Evolutionary conservation across 2,329 filamentous ascomycete genomes (phyloP), one percentile per base, ranked within the genome.

Genomic region (Immersiporthe knoxdaviesiana): DNA sequence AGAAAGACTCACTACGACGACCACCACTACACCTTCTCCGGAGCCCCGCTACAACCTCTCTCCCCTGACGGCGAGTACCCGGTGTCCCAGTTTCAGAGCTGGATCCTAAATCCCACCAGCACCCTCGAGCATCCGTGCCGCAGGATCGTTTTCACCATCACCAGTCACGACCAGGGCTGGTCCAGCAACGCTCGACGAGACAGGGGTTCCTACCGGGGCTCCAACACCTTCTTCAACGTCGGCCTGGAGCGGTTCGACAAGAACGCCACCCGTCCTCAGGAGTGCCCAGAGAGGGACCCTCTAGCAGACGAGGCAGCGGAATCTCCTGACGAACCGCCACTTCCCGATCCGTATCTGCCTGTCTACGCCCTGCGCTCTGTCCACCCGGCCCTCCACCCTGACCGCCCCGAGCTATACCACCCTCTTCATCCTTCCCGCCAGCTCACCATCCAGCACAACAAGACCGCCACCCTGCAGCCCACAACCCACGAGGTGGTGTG

Each of bases 211-310:
- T 90, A 83, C 67, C 72, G 75, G 0, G 79, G 77, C 2, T 87
- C 88, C 0, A 88, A 79, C 78, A 88, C 88, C 0, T 91, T 88
- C 88, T 90, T 90, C 69, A 88, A 90, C 67, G 87, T 83, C 21
- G 88, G 88, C 0, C 75, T 89, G 21, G 88, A 91, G 76, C 81
- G 82, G 3, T 85, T 87, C 62, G 84, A 85, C 59, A 79, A 30
- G 65, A 71, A 63, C 10, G 65, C 70, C 14, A 27, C 10, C 1
- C 70, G 41, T 16, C 67, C 67, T 27, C 50, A 52, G 35, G 54
- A 47, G 3, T 63, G 59, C 6, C 21, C 30, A 21, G 67, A 71
- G 21, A 67, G 44, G 32, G 61, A 63, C 21, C 44, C 67, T 16
- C 41, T 2, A 7, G 21, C 44, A 10, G 44, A 47, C 7, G 7